phyloP scores from a whole-genome alignment of 208 protist species.

The Leishmania major region DNA sequence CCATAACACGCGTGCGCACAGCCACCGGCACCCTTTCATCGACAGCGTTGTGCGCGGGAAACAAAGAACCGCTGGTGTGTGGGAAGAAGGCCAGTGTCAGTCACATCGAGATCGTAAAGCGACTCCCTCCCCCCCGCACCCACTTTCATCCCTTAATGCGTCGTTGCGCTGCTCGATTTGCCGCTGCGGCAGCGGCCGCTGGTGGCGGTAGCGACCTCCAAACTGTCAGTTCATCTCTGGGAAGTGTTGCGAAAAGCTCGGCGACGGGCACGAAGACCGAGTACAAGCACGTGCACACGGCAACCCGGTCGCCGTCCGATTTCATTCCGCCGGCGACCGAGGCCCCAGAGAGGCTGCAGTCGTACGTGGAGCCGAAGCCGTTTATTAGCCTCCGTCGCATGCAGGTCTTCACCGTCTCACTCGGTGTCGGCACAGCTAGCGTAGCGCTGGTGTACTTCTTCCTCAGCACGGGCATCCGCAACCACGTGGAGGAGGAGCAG shows the following conservation, averaged over 20 bases:
- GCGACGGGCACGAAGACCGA: not conserved
- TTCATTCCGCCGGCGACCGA: constrained; percentile 60
- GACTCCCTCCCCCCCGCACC: no score
- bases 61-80: not conserved
- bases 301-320: constrained; percentile 13
- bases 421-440: constrained; percentile 60
- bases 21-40: not conserved
- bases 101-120: not conserved
- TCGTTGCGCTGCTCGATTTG: constrained; percentile 11
- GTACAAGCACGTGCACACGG: constrained; percentile 29
- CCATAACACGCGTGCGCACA: not conserved
- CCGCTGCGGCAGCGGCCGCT: constrained; percentile 7
- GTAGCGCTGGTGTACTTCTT: constrained; percentile 72
- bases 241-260: not conserved
- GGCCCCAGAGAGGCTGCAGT: constrained; percentile 69
- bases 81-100: not conserved
- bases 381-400: constrained; percentile 71
- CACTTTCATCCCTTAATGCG: constrained; percentile 17
- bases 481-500: constrained; percentile 58
- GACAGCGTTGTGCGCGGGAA: not conserved
- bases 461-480: constrained; percentile 72
- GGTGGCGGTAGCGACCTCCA: constrained; percentile 2
- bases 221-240: not conserved
- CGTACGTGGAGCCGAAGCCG: constrained; percentile 81
- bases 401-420: constrained; percentile 72